A percentile compares a stretch with the other conserved stretches of the same genome.
Conservation (phyloP, 768 basidiomycete species). For the Auricularia auricula-judae region DNA sequence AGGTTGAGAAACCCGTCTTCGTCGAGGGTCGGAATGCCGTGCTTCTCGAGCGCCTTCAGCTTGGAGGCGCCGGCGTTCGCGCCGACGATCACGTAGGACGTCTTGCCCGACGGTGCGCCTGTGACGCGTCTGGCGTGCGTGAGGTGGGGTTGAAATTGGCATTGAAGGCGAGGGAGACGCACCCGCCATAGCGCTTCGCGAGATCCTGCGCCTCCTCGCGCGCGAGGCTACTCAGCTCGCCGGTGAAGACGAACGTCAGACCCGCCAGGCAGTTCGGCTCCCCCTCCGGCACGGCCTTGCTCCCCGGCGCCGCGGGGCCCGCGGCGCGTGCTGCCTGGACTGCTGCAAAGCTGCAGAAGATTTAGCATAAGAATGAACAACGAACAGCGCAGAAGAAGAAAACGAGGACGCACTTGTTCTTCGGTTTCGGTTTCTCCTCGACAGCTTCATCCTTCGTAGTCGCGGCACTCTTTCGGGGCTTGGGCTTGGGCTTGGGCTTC, state of each 20-base stretch:
- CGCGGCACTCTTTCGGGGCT: conserved; percentile 6
- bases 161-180: conserved; percentile 17
- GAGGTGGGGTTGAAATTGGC: too few relatives aligned
- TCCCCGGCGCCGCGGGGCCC: conserved; percentile 46
- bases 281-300: conserved; percentile 65
- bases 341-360: conserved; percentile 31
- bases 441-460: too few relatives aligned
- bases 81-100: conserved; percentile 82
- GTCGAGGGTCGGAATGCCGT: conserved; percentile 58
- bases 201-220: conserved; percentile 80
- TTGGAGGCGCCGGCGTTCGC: conserved; percentile 83
- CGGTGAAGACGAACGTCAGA: conserved; percentile 90
- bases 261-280: conserved; percentile 68
- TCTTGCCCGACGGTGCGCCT: conserved; percentile 78
- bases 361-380: conserved; percentile 15
- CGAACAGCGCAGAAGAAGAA: too few relatives aligned
- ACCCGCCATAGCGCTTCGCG: conserved; percentile 92
- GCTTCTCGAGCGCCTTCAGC: conserved; percentile 75
- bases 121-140: conserved; percentile 91
- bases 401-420: conserved; percentile 23
- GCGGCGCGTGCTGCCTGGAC: conserved; percentile 47
- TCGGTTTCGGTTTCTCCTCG: conserved; percentile 19
- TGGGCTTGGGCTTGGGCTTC: too few relatives aligned
- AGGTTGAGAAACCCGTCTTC: conserved; percentile 85
- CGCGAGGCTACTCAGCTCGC: conserved; percentile 77